Evolutionary conservation across 2,329 filamentous ascomycete genomes (phyloP).

Genomic region (Nemania sp.): DNA sequence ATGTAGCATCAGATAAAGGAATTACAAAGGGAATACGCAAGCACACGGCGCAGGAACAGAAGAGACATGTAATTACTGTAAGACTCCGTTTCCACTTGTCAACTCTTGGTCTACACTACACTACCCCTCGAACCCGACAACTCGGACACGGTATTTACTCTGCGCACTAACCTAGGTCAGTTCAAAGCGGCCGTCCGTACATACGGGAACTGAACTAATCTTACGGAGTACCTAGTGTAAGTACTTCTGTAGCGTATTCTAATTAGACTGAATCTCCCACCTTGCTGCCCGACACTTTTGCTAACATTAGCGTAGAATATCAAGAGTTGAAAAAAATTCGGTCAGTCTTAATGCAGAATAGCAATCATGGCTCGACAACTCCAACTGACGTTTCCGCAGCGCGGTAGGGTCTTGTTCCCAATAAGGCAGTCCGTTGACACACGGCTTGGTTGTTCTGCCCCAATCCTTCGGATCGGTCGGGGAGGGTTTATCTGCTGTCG

Average conservation of each 20-base stretch:
- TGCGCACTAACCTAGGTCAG: constrained; percentile 3
- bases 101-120: constrained; percentile 7
- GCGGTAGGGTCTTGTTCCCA: constrained; percentile 6
- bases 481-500: constrained; percentile 15
- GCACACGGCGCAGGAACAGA: not conserved
- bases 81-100: not conserved
- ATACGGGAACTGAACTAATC: too few species aligned
- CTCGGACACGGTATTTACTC: constrained; percentile 6
- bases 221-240: too few species aligned
- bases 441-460: not conserved
- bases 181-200: not conserved
- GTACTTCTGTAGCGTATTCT: too few species aligned
- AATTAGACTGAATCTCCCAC: not conserved
- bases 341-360: constrained; percentile 8
- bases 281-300: not conserved
- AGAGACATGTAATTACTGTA: too few species aligned
- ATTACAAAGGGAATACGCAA: not conserved
- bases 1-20: too few species aligned
- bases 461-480: constrained; percentile 16
- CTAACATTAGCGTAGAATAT: not conserved
- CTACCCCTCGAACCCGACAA: constrained; percentile 7
- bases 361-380: constrained; percentile 3
- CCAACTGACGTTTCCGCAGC: constrained; percentile 1
- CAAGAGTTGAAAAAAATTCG: too few species aligned
- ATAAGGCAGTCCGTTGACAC: constrained; percentile 17